Evolutionary conservation across 2,329 filamentous ascomycete species (phyloP).

Genomic region (Pseudogymnoascus sp.): DNA sequence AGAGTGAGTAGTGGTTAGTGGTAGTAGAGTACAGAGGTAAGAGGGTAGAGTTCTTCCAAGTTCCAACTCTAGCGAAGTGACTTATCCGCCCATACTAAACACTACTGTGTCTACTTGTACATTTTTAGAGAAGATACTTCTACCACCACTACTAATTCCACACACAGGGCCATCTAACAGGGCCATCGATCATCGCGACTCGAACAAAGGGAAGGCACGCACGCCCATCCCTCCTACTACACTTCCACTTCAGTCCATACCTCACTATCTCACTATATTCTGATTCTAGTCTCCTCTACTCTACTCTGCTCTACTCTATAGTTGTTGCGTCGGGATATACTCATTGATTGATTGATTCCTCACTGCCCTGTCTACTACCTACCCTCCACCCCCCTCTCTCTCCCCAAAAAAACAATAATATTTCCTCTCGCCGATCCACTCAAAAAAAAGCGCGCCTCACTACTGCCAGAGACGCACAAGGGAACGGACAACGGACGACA

Average conservation of each 20-base stretch:
- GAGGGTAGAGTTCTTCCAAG: background rate
- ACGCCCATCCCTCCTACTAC: background rate
- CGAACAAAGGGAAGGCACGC: background rate
- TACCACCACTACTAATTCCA: background rate
- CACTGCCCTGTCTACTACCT: background rate
- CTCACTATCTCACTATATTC: background rate
- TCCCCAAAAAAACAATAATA: background rate
- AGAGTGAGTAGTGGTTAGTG: background rate
- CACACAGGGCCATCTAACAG: too few species aligned
- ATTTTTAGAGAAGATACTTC: background rate
- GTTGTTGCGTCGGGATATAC: background rate
- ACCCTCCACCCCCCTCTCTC: too few species aligned
- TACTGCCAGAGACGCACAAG: too few species aligned
- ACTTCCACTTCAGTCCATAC: background rate
- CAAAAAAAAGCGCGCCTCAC: background rate
- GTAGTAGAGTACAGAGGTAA: background rate
- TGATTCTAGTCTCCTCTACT: background rate
- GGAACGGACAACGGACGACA: background rate
- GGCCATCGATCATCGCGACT: background rate
- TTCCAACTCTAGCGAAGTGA: background rate
- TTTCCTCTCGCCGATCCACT: background rate
- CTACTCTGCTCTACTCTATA: background rate
- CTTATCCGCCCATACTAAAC: background rate
- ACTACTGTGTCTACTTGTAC: background rate
- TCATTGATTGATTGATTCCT: background rate